Evolutionary conservation across 257 asterid genomes (phyloP), one percentile per base, ranked within the genome.

Genomic region (Ocimum tenuiflorum): DNA sequence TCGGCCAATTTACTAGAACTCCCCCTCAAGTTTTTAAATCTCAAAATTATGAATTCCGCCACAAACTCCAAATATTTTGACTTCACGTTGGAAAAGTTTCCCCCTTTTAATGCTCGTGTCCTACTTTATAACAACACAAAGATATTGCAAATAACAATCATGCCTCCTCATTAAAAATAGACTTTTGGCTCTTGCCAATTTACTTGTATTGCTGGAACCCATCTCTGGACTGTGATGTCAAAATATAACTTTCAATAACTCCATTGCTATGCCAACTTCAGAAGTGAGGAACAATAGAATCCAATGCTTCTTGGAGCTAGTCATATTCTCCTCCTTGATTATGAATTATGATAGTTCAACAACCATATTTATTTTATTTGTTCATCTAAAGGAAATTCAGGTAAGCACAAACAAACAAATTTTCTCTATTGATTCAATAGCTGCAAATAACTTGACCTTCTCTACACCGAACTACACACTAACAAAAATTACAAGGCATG

Each of bases 301-400:
- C 79, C 79, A 56, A 69, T 69, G 79, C 69, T 49, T 56, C 41
- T 68, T 63, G 58, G 36, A 38, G 14, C n/a, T 68, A 50, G 69
- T 67, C 65, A 75, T 47, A 33, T 17, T 31, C 35, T 38, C n/a
- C n/a, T n/a, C n/a, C n/a, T n/a, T n/a, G n/a, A n/a, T n/a, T n/a
- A n/a, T n/a, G n/a, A n/a, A n/a, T n/a, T n/a, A n/a, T 55, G 22
- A 60, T 45, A 9, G 1, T 23, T 64, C 48, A 41, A 52, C 31
- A 46, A 19, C 47, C 36, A n/a, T n/a, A n/a, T n/a, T n/a, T n/a
- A n/a, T n/a, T n/a, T n/a, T n/a, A n/a, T n/a, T n/a, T n/a, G n/a
- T n/a, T n/a, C n/a, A n/a, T n/a, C n/a, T n/a, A n/a, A n/a, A n/a
- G n/a, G n/a, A n/a, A n/a, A n/a, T n/a, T n/a, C n/a, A n/a, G 33